Evolutionary conservation across 2,329 filamentous ascomycete genomes (phyloP), one percentile per base, ranked within the genome.

Genomic region (Venturia aucupariae): DNA sequence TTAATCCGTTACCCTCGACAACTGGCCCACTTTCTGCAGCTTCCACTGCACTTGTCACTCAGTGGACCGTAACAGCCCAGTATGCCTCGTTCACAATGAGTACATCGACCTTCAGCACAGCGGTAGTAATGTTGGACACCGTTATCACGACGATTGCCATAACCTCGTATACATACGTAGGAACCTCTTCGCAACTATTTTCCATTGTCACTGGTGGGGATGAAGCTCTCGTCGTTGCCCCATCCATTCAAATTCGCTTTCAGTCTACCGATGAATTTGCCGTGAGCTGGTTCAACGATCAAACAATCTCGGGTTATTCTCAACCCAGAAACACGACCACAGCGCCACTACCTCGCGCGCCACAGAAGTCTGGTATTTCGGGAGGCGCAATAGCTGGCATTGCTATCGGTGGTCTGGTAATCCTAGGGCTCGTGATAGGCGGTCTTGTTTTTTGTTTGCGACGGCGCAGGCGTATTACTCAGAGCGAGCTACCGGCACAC

Each of bases 371-470:
- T 10, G n/a, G 15, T 4, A n/a, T 60, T 5, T 60, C 55, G 22
- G 55, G 7, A 22, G 55, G 55, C 30, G 55, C 24, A 10, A 60
- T 60, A 13, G 55, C 55, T 32, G 55, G 55, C 24, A 60, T 60
- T 19, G 55, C 17, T 24, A 38, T 60, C 19, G 55, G 55, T 42
- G 55, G 15, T 60, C 15, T 60, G 7, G 55, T 32, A 2, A 24
- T 42, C 10, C 11, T 60, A 3, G 32, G 11, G 27, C 22, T 60
- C 4, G 2, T 60, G 2, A 60, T 60, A 11, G 55, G 55, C 30
- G 55, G 32, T 39, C 30, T 60, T 11, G 6, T 35, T 3, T 11
- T 60, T 38, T 60, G 55, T 10, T 2, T 60, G 39, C 32, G 55
- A 4, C 22, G 39, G 7, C 24, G 32, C 3, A 60, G n/a, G 30